A percentile compares a stretch with the other conserved stretches of the same genome.
phyloP scores from a whole-genome alignment of 176 grass and related monocot species.

The Saccharum spontaneum region DNA sequence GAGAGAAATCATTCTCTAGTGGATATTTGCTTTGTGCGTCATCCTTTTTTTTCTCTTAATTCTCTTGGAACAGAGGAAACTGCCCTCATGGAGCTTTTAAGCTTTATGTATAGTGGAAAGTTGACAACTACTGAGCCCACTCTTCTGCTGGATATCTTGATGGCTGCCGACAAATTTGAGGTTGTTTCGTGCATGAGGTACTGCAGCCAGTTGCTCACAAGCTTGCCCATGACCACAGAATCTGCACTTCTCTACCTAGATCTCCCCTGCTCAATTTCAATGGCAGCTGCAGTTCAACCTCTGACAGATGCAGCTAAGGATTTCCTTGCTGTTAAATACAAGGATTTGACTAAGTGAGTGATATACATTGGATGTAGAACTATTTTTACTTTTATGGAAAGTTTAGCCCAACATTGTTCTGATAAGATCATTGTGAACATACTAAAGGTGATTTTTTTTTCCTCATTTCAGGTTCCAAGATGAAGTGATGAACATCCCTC shows the following conservation, averaged over 20 bases:
- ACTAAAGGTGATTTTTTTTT: background rate
- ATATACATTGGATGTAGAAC: background rate
- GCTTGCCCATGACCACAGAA: constrained; percentile 73
- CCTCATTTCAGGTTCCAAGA: constrained; percentile 64
- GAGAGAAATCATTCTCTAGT: background rate
- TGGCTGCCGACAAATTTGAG: constrained; percentile 95
- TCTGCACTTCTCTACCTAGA: constrained; percentile 90
- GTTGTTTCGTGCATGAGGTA: constrained; percentile 93
- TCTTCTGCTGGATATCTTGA: constrained; percentile 75
- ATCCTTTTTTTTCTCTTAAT: constrained; percentile 22
- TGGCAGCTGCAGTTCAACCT: constrained; percentile 58
- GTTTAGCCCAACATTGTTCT: background rate
- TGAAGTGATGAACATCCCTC: constrained; percentile 72
- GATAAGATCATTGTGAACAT: background rate
- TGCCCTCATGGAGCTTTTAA: constrained; percentile 81
- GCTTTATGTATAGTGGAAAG: constrained; percentile 90
- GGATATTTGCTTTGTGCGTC: background rate
- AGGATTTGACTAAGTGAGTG: constrained; percentile 67
- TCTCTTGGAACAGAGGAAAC: constrained; percentile 82
- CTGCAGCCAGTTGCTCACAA: constrained; percentile 84
- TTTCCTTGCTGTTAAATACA: constrained; percentile 61
- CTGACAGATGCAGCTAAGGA: constrained; percentile 66
- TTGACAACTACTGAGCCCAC: constrained; percentile 59
- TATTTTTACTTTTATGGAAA: constrained; percentile 1
- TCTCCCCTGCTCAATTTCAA: constrained; percentile 73